Evolutionary conservation across 495 filamentous ascomycete species (phyloP).

Genomic region (Penicillium tannophilum): DNA sequence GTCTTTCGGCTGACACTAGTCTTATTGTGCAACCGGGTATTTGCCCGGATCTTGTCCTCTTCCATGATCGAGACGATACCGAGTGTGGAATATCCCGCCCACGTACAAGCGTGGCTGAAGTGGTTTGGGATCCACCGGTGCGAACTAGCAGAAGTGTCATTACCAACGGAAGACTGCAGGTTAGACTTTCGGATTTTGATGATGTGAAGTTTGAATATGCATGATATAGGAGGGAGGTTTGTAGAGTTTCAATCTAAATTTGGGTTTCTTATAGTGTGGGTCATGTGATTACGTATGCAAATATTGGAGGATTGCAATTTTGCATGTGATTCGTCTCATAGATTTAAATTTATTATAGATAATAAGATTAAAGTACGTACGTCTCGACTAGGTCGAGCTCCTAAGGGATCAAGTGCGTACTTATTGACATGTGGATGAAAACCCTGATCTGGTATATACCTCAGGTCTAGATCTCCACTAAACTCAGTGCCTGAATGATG

Average conservation of each 20-base stretch:
- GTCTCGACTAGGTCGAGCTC: too few species aligned
- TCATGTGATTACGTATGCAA: slow-evolving; percentile 10
- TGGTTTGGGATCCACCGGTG: slow-evolving; percentile 42
- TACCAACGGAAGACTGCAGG: slow-evolving; percentile 22
- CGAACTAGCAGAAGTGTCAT: slow-evolving; percentile 31
- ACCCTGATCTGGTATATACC: neutral
- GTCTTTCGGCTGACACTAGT: slow-evolving; percentile 16
- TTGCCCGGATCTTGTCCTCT: slow-evolving; percentile 29
- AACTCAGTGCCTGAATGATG: slow-evolving; percentile 6
- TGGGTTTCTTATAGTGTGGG: slow-evolving; percentile 12
- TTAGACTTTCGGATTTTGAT: neutral
- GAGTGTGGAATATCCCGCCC: slow-evolving; percentile 31
- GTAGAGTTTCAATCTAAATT: neutral
- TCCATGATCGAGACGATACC: slow-evolving; percentile 36
- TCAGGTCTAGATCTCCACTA: slow-evolving; percentile 7
- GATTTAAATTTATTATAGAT: neutral
- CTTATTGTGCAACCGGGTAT: slow-evolving; percentile 18
- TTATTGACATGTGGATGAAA: neutral
- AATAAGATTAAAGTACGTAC: too few species aligned
- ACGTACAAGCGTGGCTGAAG: slow-evolving; percentile 35
- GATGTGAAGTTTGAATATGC: neutral
- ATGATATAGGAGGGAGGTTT: neutral
- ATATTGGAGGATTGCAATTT: neutral
- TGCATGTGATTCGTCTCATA: neutral
- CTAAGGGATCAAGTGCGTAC: neutral